A percentile compares a stretch with the other conserved stretches of the same genome.
Conservation (phyloP, 2,329 filamentous ascomycete species). For the Aureobasidium melanogenum region DNA sequence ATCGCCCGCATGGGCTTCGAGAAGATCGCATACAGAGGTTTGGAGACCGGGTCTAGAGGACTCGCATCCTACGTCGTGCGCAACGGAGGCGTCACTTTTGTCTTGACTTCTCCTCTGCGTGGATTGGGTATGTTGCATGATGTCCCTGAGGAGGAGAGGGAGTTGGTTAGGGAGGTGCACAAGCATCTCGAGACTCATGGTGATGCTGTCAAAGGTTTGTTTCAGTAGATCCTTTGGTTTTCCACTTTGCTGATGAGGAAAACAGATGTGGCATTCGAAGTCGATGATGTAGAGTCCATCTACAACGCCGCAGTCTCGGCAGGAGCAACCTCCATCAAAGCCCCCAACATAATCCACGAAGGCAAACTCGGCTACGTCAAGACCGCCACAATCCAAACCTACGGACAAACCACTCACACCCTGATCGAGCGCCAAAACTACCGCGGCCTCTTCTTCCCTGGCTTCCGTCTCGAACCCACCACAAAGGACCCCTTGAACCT, state of each 20-base stretch:
- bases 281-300: constrained; percentile 77
- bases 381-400: constrained; percentile 77
- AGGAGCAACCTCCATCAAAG: constrained; percentile 53
- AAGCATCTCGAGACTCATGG: constrained; percentile 78
- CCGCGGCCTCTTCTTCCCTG: constrained; percentile 70
- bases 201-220: constrained; percentile 67
- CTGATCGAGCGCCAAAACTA: constrained; percentile 68
- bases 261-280: constrained; percentile 80
- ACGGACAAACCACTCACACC: constrained; percentile 92
- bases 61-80: constrained; percentile 76
- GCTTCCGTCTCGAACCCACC: constrained; percentile 53
- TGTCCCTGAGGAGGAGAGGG: constrained; percentile 47
- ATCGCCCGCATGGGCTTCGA: constrained; percentile 79
- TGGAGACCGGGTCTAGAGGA: constrained; percentile 77
- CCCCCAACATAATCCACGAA: constrained; percentile 48
- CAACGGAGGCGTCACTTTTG: constrained; percentile 69
- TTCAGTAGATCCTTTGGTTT: neutral
- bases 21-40: constrained; percentile 71
- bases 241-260: neutral
- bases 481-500: constrained; percentile 36
- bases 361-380: constrained; percentile 60
- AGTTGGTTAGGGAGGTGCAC: constrained; percentile 65
- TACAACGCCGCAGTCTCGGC: constrained; percentile 63
- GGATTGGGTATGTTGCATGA: constrained; percentile 21
- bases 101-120: constrained; percentile 74